Percentiles rank a stretch among this genome's conserved stretches.
These are phyloP conservation scores for Backusella tarrabulga DNA, from an alignment of 192 early-diverging fungal species.

Conservation along the genomic window DNA sequence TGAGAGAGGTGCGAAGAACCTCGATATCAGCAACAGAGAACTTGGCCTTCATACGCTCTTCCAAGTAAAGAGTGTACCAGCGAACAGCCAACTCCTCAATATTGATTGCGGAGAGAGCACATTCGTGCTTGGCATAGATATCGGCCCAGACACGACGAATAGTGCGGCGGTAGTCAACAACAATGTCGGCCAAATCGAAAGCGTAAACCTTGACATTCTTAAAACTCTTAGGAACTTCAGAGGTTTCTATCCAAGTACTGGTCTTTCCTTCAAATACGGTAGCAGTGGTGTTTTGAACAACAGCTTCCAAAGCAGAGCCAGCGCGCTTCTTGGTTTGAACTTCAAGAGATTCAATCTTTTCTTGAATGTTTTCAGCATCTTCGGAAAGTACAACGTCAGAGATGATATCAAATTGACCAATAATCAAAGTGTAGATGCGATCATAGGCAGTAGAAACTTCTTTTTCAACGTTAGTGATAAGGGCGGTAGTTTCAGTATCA, in stretches of 20 bases:
- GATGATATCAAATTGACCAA: background rate
- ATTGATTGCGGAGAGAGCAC: background rate
- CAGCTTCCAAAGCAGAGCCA: background rate
- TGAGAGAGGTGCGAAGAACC: slow-evolving; percentile 5
- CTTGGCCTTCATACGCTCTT: background rate
- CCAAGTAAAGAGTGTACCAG: slow-evolving; percentile 20
- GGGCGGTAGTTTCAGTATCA: background rate
- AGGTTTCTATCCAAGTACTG: slow-evolving; percentile 25
- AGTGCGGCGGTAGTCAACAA: slow-evolving; percentile 17
- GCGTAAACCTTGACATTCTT: slow-evolving; percentile 14
- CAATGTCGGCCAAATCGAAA: slow-evolving; percentile 22
- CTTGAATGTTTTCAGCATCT: slow-evolving; percentile 7
- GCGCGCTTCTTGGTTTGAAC: slow-evolving; percentile 12
- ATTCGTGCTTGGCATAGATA: slow-evolving; percentile 4
- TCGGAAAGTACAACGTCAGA: background rate
- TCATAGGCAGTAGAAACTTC: slow-evolving; percentile 9
- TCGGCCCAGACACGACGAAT: slow-evolving; percentile 9
- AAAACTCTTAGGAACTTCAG: slow-evolving; percentile 19
- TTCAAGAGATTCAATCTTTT: slow-evolving; percentile 8
- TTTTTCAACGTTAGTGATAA: slow-evolving; percentile 7
- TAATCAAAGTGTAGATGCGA: slow-evolving; percentile 3
- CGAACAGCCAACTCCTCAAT: slow-evolving; percentile 3
- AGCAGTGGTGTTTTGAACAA: slow-evolving; percentile 12
- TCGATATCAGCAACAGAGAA: background rate
- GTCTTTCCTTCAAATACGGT: slow-evolving; percentile 24